Percentiles rank a stretch among this genome's conserved stretches.
These are phyloP conservation scores for Litsea cubeba DNA, from an alignment of 164 flowering plant genomes.

Conservation along the genomic window DNA sequence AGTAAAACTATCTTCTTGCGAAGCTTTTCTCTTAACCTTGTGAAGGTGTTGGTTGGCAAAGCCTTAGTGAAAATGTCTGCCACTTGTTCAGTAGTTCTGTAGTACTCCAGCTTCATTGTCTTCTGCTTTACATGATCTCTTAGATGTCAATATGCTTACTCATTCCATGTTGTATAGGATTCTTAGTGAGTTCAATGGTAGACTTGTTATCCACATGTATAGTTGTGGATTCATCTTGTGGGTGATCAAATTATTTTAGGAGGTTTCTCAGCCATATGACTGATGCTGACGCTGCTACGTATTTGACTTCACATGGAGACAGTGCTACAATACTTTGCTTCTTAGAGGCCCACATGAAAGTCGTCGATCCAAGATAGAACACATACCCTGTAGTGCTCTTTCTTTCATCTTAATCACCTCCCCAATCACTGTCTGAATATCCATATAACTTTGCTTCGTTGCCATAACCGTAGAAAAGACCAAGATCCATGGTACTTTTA, in stretches of 20 bases:
- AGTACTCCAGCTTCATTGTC: not conserved
- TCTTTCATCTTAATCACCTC: not conserved
- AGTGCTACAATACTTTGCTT: no score
- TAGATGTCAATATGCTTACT: slow-evolving; percentile 1
- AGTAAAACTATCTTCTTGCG: not conserved
- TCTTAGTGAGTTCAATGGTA: not conserved
- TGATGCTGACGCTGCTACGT: not conserved
- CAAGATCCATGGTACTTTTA: not conserved
- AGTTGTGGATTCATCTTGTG: slow-evolving; percentile 1
- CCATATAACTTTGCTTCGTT: not conserved
- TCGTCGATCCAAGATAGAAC: not conserved
- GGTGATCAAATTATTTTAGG: not conserved
- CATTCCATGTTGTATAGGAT: slow-evolving; percentile 1
- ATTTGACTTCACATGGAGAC: no score
- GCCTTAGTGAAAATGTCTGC: slow-evolving; percentile 2
- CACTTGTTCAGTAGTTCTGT: not conserved
- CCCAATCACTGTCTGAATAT: not conserved
- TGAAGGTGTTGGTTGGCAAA: not conserved
- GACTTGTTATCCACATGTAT: not conserved
- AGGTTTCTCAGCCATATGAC: not conserved
- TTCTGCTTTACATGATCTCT: slow-evolving; percentile 3
- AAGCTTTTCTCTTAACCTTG: not conserved
- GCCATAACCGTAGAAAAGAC: no score
- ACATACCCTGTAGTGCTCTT: not conserved
- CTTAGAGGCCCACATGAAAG: no score